Base-by-base conservation (phyloP, 2,329 filamentous ascomycete genomes). In the Teratosphaeria pseudoeucalypti region DNA sequence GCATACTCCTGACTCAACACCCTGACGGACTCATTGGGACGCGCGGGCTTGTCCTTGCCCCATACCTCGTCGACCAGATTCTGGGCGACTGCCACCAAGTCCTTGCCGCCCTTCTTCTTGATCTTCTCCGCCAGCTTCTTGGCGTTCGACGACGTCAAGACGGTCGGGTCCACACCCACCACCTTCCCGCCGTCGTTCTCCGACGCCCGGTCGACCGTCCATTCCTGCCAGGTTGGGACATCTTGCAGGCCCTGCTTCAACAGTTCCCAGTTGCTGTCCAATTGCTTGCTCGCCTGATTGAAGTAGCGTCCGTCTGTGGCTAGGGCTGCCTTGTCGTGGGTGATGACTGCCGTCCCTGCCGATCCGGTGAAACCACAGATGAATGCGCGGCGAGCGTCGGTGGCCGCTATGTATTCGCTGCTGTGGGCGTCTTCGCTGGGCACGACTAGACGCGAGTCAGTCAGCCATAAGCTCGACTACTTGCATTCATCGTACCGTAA, bases 241-340 rank as follows among this genome's bases (percentile, higher is more conserved):
- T 95, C 90, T 71, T 94, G 89, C 55, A 96, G 80, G 6, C 94
- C 94, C 70, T 95, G 90, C 78, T 96, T 99, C 62, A 99, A 79
- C 49, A 99, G 79, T 56, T 83, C 79, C 94, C 94, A 99, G 74
- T 97, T 97, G 68, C 76, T 77, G 73, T 97, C 94, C 34, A 99
- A 83, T 74, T 99, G 90, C 69, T 92, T 89, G 63, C 85, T 80
- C 29, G 94, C 94, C 75, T 99, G 94, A 77, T 95, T 97, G 81
- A 97, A 99, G 76, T 99, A 99, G 65, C 94, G 87, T 34, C 94
- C 94, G 73, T 99, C 94, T 34, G 94, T 99, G 12, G 94, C 90
- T 60, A 99, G 78, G 14, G 90, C 90, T 16, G 94, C 94, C 74
- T 92, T 92, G 57, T 90, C 86, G 56, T 84, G 82, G 2, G 92